Evolutionary conservation across 768 basidiomycete genomes (phyloP), one percentile per base, ranked within the genome.

Genomic region (Sarcomyxa edulis): DNA sequence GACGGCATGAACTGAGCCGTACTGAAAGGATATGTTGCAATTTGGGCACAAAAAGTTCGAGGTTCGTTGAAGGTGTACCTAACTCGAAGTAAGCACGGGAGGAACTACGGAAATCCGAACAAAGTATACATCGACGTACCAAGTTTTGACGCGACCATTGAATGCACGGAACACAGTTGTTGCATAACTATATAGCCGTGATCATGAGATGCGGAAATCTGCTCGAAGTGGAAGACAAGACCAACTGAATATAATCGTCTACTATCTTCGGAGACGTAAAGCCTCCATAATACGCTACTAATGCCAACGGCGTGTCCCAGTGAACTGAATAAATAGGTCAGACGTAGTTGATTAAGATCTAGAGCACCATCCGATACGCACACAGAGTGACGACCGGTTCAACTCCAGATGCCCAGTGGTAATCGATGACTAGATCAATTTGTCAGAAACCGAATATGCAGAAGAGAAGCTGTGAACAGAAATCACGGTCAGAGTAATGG

Each of bases 41-140:
- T 40, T 47, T 61, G 56, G 30, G 54, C 43, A 44, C 69, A 72
- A 42, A 58, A 69, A 2, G 69, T 68, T 11, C 63, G 59, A 6
- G 72, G 72, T 44, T 74, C 72, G 41, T 74, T 73, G 58, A 75
- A 74, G 1, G 72, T 75, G 49, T 70, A 69, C 67, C 66, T 69
- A 20, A n/a, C n/a, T n/a, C n/a, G n/a, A n/a, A n/a, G n/a, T n/a
- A n/a, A n/a, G n/a, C n/a, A n/a, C n/a, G n/a, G 18, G 20, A 16
- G 9, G 6, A 23, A 31, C 22, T 15, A 32, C 15, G 23, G 35
- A 11, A 15, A 15, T 10, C 4, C 21, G 16, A 14, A 12, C 2
- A 27, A 36, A 8, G 22, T 24, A 29, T 29, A 39, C 21, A 9
- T 12, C 37, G 12, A 29, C 50, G 8, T 22, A 66, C 68, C 69